Percentiles rank a stretch among this genome's conserved stretches.
Evolutionary conservation across 2,329 filamentous ascomycete species (phyloP).

Genomic region (Westerdykella sp.): DNA sequence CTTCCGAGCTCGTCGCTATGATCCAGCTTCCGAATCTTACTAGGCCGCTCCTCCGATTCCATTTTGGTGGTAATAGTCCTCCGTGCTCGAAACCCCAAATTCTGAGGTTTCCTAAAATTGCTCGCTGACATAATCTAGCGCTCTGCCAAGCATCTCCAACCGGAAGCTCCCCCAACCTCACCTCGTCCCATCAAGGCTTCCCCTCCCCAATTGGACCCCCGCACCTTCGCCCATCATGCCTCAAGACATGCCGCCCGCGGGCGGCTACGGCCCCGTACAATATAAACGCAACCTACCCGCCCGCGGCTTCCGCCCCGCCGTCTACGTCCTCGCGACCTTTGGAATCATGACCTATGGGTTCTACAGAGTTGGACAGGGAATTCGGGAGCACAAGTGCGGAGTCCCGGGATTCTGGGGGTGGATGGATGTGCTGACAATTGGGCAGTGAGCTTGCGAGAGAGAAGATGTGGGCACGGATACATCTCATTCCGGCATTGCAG

Average conservation of each 20-base stretch:
- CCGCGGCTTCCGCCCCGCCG: conserved; percentile 78
- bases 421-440: conserved; percentile 12
- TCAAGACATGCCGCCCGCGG: conserved; percentile 93
- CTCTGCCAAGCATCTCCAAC: conserved; percentile 13
- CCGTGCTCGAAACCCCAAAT: not conserved
- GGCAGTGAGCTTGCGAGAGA: conserved; percentile 84
- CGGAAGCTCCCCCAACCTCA: conserved; percentile 19
- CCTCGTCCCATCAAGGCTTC: conserved; percentile 17
- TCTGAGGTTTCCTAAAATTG: not conserved
- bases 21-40: conserved; percentile 50
- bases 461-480: conserved; percentile 97
- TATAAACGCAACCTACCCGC: conserved; percentile 97
- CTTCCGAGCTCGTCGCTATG: conserved; percentile 17
- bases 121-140: conserved; percentile 1
- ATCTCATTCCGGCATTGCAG: conserved; percentile 88
- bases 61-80: conserved; percentile 31
- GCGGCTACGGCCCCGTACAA: conserved; percentile 94
- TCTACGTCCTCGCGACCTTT: conserved; percentile 70
- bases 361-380: conserved; percentile 75
- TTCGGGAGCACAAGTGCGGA: conserved; percentile 83
- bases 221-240: conserved; percentile 59
- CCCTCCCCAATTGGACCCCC: conserved; percentile 23
- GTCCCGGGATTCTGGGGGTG: not conserved
- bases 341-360: conserved; percentile 83
- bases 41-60: conserved; percentile 51